A percentile compares a stretch with the other conserved stretches of the same genome.
Evolutionary conservation across 345 rosid genomes (phyloP).

Genomic region (Populus alba): DNA sequence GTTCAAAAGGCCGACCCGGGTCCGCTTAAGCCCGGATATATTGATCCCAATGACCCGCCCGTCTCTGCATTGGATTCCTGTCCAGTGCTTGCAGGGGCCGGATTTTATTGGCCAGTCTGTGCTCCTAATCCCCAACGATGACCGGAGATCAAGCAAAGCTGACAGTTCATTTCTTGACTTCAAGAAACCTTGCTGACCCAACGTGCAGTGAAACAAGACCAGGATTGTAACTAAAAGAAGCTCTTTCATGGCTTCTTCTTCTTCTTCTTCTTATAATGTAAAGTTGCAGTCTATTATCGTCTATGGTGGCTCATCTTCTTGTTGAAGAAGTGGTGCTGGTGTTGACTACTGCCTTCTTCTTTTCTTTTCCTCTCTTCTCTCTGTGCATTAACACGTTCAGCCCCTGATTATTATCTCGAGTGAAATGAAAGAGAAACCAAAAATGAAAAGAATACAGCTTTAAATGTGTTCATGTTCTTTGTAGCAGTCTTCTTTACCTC

Average conservation of each 20-base stretch:
- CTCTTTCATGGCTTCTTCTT: slow-evolving; percentile 22
- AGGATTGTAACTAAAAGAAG: slow-evolving; percentile 7
- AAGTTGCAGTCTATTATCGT: slow-evolving; percentile 3
- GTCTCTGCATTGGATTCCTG: slow-evolving; percentile 21
- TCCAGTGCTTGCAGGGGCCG: slow-evolving; percentile 20
- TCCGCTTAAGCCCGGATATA: slow-evolving; percentile 26
- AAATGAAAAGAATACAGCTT: not conserved
- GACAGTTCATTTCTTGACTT: slow-evolving; percentile 25
- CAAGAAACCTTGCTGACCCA: slow-evolving; percentile 30
- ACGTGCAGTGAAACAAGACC: slow-evolving; percentile 26
- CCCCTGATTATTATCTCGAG: not conserved
- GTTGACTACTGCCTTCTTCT: slow-evolving; percentile 17
- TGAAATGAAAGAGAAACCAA: not conserved
- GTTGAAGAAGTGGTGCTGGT: not conserved
- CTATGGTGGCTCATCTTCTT: not conserved
- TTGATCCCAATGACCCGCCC: slow-evolving; percentile 26
- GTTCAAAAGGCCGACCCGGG: slow-evolving; percentile 18
- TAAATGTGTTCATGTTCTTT: slow-evolving; percentile 1
- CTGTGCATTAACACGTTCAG: not conserved
- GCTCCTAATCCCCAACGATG: slow-evolving; percentile 26
- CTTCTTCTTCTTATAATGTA: not conserved
- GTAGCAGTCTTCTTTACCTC: slow-evolving; percentile 35
- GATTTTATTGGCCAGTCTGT: slow-evolving; percentile 25
- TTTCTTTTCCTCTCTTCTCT: not conserved
- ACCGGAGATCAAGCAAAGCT: slow-evolving; percentile 29